These are phyloP conservation scores for Macaranga tanarius DNA, from an alignment of 441 rosid species.

Conservation along the genomic window DNA sequence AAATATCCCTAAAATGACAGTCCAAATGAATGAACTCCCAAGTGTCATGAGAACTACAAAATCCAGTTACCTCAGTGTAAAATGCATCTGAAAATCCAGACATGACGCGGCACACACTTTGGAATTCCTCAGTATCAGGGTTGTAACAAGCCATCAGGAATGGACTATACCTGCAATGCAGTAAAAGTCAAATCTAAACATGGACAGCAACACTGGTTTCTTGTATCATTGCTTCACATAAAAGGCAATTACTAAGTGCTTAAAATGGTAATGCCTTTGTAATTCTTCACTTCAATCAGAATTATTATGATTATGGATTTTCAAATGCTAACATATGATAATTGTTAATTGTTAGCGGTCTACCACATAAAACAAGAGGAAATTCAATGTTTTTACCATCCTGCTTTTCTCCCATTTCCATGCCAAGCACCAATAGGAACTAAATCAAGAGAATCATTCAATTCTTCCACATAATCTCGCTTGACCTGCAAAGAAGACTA, in stretches of 20 bases:
- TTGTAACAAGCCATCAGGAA: conserved; percentile 91
- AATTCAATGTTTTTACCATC: conserved; percentile 52
- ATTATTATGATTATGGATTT: not conserved
- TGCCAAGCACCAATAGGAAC: conserved; percentile 97
- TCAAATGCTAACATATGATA: not conserved
- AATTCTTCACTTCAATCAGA: not conserved
- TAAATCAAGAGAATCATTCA: conserved; percentile 81
- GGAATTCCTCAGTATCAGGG: conserved; percentile 78
- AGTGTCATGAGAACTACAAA: not conserved
- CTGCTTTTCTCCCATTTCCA: conserved; percentile 92
- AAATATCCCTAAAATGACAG: not conserved
- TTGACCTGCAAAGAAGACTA: conserved; percentile 57
- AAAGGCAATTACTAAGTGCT: not conserved
- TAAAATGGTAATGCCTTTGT: not conserved
- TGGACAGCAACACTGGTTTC: conserved; percentile 3
- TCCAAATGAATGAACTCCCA: conserved; percentile 1
- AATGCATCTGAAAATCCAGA: conserved; percentile 87
- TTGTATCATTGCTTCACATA: conserved; percentile 4
- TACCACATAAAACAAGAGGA: not conserved
- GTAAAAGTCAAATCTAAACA: not conserved
- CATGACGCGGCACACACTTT: conserved; percentile 90
- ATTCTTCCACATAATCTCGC: conserved; percentile 81
- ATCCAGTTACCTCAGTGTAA: conserved; percentile 59
- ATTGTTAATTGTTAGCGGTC: not conserved
- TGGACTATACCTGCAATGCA: conserved; percentile 73